Conservation (phyloP, 768 basidiomycete species). For the Suillus paluster region DNA sequence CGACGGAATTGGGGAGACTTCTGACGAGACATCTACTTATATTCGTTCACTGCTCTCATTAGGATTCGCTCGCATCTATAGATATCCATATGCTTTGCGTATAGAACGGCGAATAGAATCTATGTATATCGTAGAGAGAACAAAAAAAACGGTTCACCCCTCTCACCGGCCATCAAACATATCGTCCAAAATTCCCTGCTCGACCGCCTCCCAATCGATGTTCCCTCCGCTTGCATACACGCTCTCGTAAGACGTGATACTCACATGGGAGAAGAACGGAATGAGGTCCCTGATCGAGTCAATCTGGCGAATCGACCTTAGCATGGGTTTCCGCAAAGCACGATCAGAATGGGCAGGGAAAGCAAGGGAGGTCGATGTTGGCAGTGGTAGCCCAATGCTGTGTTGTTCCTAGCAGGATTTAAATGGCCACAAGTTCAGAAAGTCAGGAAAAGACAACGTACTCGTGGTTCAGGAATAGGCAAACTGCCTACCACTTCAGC, state of each 20-base stretch:
- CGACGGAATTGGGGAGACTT: conserved; percentile 88
- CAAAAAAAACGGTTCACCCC: not conserved
- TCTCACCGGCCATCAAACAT: conserved; percentile 83
- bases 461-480: conserved; percentile 47
- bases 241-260: conserved; percentile 88
- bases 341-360: conserved; percentile 42
- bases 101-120: conserved; percentile 11
- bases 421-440: not conserved
- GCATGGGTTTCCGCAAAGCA: conserved; percentile 72
- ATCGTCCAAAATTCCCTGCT: conserved; percentile 78
- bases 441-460: conserved; percentile 10
- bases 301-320: conserved; percentile 71
- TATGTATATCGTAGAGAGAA: conserved; percentile 15
- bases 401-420: conserved; percentile 29
- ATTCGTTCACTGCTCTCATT: conserved; percentile 16
- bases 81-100: conserved; percentile 27
- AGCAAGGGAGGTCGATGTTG: conserved; percentile 21
- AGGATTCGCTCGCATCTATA: conserved; percentile 31
- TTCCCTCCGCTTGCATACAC: conserved; percentile 82
- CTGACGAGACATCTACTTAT: conserved; percentile 37
- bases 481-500: conserved; percentile 81
- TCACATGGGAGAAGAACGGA: conserved; percentile 91
- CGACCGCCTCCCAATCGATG: conserved; percentile 91
- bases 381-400: conserved; percentile 25
- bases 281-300: conserved; percentile 84